Evolutionary conservation across 768 basidiomycete species (phyloP).

Genomic region (Punctularia strigosozonata): DNA sequence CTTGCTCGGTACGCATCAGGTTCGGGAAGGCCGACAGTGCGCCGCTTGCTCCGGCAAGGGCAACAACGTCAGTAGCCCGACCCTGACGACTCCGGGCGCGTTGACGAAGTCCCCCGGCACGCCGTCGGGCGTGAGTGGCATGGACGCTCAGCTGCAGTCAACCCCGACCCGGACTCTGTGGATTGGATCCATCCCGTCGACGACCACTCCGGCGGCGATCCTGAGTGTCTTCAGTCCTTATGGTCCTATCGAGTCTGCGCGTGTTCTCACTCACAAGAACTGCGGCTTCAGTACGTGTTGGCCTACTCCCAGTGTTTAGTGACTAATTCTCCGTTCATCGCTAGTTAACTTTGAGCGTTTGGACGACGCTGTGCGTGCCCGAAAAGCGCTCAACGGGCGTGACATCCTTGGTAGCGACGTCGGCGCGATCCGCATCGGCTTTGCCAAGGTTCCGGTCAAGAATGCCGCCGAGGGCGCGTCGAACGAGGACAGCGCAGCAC

Average conservation of each 20-base stretch:
- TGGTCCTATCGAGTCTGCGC: conserved; percentile 93
- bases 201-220: conserved; percentile 90
- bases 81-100: conserved; percentile 49
- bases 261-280: conserved; percentile 95
- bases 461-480: conserved; percentile 56
- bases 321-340: conserved; percentile 1
- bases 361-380: conserved; percentile 91
- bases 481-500: conserved; percentile 48
- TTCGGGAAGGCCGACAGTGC: conserved; percentile 98
- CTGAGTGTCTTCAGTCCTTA: conserved; percentile 95
- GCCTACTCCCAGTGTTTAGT: background rate
- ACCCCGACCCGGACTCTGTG: conserved; percentile 92
- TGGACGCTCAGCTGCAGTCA: conserved; percentile 82
- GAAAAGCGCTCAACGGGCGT: conserved; percentile 90
- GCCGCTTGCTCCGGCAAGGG: conserved; percentile 85
- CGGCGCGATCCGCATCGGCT: conserved; percentile 93
- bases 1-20: conserved; percentile 96
- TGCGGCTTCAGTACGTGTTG: conserved; percentile 72
- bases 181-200: conserved; percentile 95
- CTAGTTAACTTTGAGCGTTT: conserved; percentile 94
- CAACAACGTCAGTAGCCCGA: conserved; percentile 45
- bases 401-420: conserved; percentile 95
- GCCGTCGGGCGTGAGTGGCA: conserved; percentile 46
- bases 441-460: conserved; percentile 93
- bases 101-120: conserved; percentile 31